phyloP scores from a whole-genome alignment of 2,329 filamentous ascomycete species.

The Trichoderma sp. region DNA sequence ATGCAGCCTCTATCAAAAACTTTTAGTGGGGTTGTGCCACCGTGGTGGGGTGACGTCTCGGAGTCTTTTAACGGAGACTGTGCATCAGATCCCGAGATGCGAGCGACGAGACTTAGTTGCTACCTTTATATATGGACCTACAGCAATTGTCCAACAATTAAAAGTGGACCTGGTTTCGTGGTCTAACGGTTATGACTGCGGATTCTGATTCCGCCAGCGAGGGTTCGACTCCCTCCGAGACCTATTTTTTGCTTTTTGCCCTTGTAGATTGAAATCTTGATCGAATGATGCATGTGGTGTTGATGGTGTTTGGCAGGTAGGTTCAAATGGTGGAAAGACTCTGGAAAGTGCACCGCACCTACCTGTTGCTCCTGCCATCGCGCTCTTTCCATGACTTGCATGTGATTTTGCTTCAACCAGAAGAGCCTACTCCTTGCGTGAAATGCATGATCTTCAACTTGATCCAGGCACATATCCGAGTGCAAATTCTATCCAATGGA shows the following conservation, averaged over 20 bases:
- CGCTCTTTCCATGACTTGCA: neutral
- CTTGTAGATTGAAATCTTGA: neutral
- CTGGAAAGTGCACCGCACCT: neutral
- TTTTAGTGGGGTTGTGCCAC: slow-evolving; percentile 36
- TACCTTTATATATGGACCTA: neutral
- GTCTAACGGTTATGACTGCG: slow-evolving; percentile 44
- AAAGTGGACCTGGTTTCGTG: slow-evolving; percentile 37
- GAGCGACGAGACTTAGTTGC: neutral
- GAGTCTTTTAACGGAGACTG: neutral
- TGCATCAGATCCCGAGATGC: slow-evolving; percentile 19
- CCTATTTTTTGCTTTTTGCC: slow-evolving; percentile 27
- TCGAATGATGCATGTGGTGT: neutral
- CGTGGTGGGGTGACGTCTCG: slow-evolving; percentile 25
- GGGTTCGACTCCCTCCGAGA: slow-evolving; percentile 42
- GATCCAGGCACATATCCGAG: neutral
- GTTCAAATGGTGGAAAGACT: neutral
- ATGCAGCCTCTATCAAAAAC: slow-evolving; percentile 32
- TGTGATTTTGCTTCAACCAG: neutral
- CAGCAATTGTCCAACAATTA: slow-evolving; percentile 23
- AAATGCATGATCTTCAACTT: neutral
- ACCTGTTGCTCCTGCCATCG: neutral
- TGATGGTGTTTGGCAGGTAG: neutral
- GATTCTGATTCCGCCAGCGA: slow-evolving; percentile 43
- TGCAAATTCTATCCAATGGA: neutral
- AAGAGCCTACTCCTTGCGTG: neutral